Percentiles rank a stretch among this genome's conserved stretches.
phyloP scores from a whole-genome alignment of 1,284 basidiomycete species.

The Anthracocystis setariae region DNA sequence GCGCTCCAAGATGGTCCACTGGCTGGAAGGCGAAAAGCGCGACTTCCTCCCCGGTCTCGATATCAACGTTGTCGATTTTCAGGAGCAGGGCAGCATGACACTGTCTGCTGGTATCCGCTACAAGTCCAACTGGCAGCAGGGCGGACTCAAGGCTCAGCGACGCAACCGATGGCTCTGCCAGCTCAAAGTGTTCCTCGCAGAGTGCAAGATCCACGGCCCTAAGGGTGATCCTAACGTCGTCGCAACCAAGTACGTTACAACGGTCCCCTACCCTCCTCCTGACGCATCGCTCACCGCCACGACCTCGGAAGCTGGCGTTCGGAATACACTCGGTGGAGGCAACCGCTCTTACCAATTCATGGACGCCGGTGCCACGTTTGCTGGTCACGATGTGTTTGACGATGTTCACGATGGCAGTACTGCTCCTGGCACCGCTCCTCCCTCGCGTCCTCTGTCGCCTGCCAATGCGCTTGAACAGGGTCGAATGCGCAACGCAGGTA shows the following conservation, averaged over 20 bases:
- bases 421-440: slow-evolving; percentile 37
- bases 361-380: slow-evolving; percentile 38
- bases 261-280: slow-evolving; percentile 41
- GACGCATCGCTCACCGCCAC: slow-evolving; percentile 20
- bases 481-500: slow-evolving; percentile 28
- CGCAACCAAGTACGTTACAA: slow-evolving; percentile 27
- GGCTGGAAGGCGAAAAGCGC: slow-evolving; percentile 73
- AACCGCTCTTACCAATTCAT: slow-evolving; percentile 44
- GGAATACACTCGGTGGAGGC: slow-evolving; percentile 32
- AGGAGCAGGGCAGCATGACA: slow-evolving; percentile 81
- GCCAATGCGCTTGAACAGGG: slow-evolving; percentile 50
- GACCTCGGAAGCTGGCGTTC: slow-evolving; percentile 28
- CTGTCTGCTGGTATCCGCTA: slow-evolving; percentile 86
- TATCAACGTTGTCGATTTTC: slow-evolving; percentile 75
- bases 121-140: slow-evolving; percentile 83
- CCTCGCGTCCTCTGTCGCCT: slow-evolving; percentile 40
- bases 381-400: slow-evolving; percentile 42
- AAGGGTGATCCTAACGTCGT: slow-evolving; percentile 69
- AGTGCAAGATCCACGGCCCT: slow-evolving; percentile 81
- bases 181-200: slow-evolving; percentile 78
- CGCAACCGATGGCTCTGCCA: slow-evolving; percentile 92
- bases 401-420: slow-evolving; percentile 19
- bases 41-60: slow-evolving; percentile 67
- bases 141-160: slow-evolving; percentile 77
- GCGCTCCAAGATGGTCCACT: slow-evolving; percentile 82